Evolutionary conservation across 2,329 filamentous ascomycete genomes (phyloP).

Genomic region (Aaosphaeria arxii): DNA sequence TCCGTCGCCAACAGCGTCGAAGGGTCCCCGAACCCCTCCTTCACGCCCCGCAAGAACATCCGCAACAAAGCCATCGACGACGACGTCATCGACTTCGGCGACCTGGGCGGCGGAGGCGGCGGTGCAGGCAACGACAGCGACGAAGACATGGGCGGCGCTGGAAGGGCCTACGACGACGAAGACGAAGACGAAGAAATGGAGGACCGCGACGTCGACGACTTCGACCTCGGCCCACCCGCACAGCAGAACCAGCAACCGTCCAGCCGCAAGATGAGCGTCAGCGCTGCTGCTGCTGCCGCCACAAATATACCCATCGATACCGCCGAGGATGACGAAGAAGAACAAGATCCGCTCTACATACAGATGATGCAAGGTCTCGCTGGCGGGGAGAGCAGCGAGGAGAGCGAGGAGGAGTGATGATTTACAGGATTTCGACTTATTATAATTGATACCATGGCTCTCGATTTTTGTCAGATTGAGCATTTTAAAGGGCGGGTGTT

Average conservation of each 20-base stretch:
- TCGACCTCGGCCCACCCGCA: conserved; percentile 32
- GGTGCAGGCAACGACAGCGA: conserved; percentile 25
- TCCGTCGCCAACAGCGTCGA: conserved; percentile 40
- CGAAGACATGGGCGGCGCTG: conserved; percentile 8
- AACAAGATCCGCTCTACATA: conserved; percentile 43
- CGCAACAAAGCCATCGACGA: conserved; percentile 8
- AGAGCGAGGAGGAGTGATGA: conserved; percentile 44
- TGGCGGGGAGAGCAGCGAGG: conserved; percentile 37
- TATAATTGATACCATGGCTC: no score
- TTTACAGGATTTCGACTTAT: not conserved
- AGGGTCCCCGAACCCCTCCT: conserved; percentile 22
- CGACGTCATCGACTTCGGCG: conserved; percentile 36
- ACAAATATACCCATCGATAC: no score
- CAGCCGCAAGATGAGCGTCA: conserved; percentile 6
- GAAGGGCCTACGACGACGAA: conserved; percentile 20
- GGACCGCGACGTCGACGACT: conserved; percentile 29
- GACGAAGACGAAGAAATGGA: conserved; percentile 12
- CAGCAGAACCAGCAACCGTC: conserved; percentile 5
- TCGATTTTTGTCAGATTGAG: no score
- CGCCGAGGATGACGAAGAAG: conserved; percentile 21
- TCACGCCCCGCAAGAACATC: conserved; percentile 12
- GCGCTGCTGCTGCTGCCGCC: conserved; percentile 3
- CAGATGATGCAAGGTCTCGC: conserved; percentile 41
- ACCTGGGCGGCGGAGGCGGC: conserved; percentile 23
- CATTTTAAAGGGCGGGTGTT: no score